These are phyloP conservation scores for Adansonia madagascariensis DNA, from an alignment of 441 rosid genomes.

Conservation along the genomic window DNA sequence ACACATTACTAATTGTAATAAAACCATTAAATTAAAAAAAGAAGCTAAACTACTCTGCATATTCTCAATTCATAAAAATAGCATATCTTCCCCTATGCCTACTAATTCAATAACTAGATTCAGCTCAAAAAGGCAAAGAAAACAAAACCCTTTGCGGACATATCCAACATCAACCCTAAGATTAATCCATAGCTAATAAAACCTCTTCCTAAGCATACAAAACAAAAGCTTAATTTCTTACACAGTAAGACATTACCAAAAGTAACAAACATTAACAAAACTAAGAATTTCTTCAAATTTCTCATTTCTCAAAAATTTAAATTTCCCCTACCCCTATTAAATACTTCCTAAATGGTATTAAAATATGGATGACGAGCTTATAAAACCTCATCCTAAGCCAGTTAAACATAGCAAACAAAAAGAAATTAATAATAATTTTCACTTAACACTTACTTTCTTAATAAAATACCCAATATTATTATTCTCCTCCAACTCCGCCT, in stretches of 20 bases:
- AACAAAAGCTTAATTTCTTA: neutral
- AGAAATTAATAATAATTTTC: neutral
- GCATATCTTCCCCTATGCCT: neutral
- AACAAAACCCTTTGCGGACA: neutral
- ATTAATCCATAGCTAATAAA: neutral
- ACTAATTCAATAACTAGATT: neutral
- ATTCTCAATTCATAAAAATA: neutral
- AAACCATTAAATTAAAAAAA: neutral
- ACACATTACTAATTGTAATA: neutral
- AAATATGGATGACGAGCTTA: neutral
- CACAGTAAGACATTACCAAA: neutral
- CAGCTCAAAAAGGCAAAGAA: neutral
- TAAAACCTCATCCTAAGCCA: slow-evolving; percentile 13
- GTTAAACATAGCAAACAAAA: neutral
- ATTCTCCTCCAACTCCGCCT: neutral
- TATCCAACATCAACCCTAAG: neutral
- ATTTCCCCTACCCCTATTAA: neutral
- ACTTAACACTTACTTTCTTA: slow-evolving; percentile 8
- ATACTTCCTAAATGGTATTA: neutral
- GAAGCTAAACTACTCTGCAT: neutral
- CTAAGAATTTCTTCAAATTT: neutral
- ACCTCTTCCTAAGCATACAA: neutral
- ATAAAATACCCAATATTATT: slow-evolving; percentile 17
- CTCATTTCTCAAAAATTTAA: neutral
- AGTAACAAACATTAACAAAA: neutral